Evolutionary conservation across 495 filamentous ascomycete species (phyloP), one percentile per base, ranked within the genome.

Genomic region (Lasiosphaeriaceae sp.): DNA sequence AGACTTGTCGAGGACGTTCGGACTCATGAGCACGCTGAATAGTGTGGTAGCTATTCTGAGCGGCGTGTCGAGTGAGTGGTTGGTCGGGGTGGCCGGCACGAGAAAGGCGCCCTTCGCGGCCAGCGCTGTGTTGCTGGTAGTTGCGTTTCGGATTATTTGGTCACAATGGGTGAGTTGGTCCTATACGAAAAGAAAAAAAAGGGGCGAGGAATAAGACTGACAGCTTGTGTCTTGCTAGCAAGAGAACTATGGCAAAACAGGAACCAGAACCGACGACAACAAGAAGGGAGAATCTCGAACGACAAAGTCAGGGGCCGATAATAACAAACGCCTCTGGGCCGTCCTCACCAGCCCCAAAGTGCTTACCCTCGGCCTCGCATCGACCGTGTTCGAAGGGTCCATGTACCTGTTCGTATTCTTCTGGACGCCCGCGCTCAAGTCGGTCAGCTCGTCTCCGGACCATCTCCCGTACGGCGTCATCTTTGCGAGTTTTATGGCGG

Each of bases 391-490:
- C 60, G 80, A 85, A 57, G 78, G 80, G 8, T 80, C 79, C 3
- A 82, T 83, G 78, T 83, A 82, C 62, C 74, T 83, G 16, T 84
- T 80, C 54, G 77, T 83, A 34, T 83, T 83, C 69, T 80, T 82
- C 64, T 81, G 79, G 77, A 69, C 77, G 11, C 79, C 81, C 3
- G 71, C 74, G 12, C 69, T 84, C 7, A 71, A 73, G 29, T 67
- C 75, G 1, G 70, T 72, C 22, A 68, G 71, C 49, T 50, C 63
- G 14, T 56, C 69, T 9, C 19, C 54, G 34, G 64, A 69, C n/a
- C n/a, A n/a, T 9, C 76, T 82, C 0, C 80, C 82, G 7, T 83
- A 80, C 57, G 80, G 82, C 41, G 66, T 77, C 39, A 83, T 85
- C 46, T 85, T 83, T 54, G 72, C 80, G 5, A 74, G 72, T 55